Conservation (phyloP, 2,329 filamentous ascomycete genomes). For the Neonectria faginata region DNA sequence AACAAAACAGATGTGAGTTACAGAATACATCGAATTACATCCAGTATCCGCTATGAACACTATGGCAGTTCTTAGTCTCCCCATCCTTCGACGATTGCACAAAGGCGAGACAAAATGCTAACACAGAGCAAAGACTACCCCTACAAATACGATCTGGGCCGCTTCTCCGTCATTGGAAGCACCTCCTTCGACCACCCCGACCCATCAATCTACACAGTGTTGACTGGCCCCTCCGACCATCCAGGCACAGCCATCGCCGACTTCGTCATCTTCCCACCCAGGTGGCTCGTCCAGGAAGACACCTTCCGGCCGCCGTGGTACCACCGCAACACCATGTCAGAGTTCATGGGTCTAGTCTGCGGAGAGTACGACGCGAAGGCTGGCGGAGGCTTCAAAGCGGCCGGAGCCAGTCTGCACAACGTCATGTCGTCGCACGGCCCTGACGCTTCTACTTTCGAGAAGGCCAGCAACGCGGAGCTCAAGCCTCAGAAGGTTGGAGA, state of each 20-base stretch:
- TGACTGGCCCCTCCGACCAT: conserved; percentile 70
- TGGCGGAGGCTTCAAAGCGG: conserved; percentile 68
- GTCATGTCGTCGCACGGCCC: conserved; percentile 77
- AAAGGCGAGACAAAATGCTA: background rate
- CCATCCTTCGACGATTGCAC: background rate
- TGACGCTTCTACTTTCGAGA: conserved; percentile 67
- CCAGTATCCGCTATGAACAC: too few relatives aligned
- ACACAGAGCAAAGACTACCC: conserved; percentile 55
- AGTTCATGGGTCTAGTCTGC: conserved; percentile 72
- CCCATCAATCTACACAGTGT: conserved; percentile 80
- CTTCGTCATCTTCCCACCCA: conserved; percentile 79
- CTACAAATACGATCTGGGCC: conserved; percentile 84
- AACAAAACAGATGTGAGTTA: conserved; percentile 31
- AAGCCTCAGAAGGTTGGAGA: conserved; percentile 69
- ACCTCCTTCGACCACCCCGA: conserved; percentile 78
- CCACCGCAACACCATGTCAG: conserved; percentile 76
- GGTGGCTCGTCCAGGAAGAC: conserved; percentile 77
- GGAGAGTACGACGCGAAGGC: conserved; percentile 72
- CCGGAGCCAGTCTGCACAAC: conserved; percentile 73
- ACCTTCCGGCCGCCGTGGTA: conserved; percentile 81
- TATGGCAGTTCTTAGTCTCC: background rate
- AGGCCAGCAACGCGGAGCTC: conserved; percentile 65
- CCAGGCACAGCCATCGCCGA: conserved; percentile 75
- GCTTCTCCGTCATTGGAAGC: conserved; percentile 79
- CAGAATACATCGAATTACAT: too few relatives aligned